These are phyloP conservation scores for Entamoeba invadens DNA, from an alignment of 208 protist species.

Conservation along the genomic window DNA sequence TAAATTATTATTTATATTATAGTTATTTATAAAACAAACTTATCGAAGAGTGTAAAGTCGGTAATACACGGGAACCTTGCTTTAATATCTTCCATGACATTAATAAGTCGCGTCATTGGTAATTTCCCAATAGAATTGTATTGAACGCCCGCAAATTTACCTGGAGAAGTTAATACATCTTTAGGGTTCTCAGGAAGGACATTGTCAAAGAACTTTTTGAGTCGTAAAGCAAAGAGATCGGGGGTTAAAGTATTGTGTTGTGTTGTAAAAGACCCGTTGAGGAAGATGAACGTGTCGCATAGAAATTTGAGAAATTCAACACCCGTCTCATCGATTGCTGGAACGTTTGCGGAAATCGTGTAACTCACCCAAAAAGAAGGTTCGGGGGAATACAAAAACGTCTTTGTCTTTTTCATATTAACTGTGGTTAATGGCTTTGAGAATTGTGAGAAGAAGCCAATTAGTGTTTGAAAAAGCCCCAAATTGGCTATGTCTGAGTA, in stretches of 20 bases:
- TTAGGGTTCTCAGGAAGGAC: not conserved
- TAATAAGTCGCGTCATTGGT: not conserved
- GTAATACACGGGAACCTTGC: not conserved
- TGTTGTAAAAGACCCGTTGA: not conserved
- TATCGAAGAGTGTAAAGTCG: not conserved
- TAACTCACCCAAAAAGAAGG: not conserved
- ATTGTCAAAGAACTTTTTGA: not conserved
- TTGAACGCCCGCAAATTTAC: not conserved
- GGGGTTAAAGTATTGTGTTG: not conserved
- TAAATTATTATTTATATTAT: too few species aligned
- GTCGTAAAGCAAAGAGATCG: not conserved
- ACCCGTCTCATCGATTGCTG: not conserved
- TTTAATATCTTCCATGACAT: not conserved
- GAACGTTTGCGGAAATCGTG: not conserved
- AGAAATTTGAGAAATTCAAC: not conserved
- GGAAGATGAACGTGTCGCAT: not conserved
- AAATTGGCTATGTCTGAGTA: not conserved
- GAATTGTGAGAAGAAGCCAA: not conserved
- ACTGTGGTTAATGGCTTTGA: not conserved
- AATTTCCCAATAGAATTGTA: not conserved
- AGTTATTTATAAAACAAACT: not conserved
- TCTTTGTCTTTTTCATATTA: not conserved
- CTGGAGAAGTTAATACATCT: not conserved
- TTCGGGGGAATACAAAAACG: not conserved
- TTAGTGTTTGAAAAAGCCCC: not conserved